Evolutionary conservation across 2,329 filamentous ascomycete species (phyloP).

Genomic region (Alternaria viburni): DNA sequence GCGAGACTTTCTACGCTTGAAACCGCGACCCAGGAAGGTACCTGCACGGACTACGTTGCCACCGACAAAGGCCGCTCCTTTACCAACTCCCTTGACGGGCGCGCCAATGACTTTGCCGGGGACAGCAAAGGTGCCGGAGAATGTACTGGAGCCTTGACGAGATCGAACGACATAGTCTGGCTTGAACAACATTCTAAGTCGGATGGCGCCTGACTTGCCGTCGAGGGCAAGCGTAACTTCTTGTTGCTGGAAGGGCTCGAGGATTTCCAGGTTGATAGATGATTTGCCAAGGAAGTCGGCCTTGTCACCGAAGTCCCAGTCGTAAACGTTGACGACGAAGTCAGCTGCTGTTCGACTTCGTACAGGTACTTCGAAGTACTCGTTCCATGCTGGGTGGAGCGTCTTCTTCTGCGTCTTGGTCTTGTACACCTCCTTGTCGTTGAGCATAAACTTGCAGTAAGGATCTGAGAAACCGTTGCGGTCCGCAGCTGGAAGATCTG

Average conservation of each 20-base stretch:
- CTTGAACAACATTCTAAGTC: conserved; percentile 87
- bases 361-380: conserved; percentile 85
- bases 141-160: conserved; percentile 89
- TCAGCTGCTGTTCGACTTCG: conserved; percentile 84
- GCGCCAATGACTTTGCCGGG: conserved; percentile 91
- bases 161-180: conserved; percentile 88
- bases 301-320: conserved; percentile 97
- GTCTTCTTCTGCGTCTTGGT: conserved; percentile 98
- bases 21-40: conserved; percentile 85
- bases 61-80: conserved; percentile 73
- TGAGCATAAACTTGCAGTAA: conserved; percentile 92
- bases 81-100: conserved; percentile 90
- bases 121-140: conserved; percentile 85
- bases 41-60: conserved; percentile 88
- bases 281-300: conserved; percentile 86
- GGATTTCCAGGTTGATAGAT: conserved; percentile 73
- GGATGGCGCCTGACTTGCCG: conserved; percentile 85
- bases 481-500: conserved; percentile 89
- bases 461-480: conserved; percentile 97
- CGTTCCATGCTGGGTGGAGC: conserved; percentile 92
- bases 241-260: conserved; percentile 84
- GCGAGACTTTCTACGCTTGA: conserved; percentile 73
- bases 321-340: conserved; percentile 83
- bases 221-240: conserved; percentile 79
- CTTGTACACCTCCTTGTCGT: conserved; percentile 90